Conservation (phyloP, 805 yeast genomes). For the Candida ascalaphidarum region DNA sequence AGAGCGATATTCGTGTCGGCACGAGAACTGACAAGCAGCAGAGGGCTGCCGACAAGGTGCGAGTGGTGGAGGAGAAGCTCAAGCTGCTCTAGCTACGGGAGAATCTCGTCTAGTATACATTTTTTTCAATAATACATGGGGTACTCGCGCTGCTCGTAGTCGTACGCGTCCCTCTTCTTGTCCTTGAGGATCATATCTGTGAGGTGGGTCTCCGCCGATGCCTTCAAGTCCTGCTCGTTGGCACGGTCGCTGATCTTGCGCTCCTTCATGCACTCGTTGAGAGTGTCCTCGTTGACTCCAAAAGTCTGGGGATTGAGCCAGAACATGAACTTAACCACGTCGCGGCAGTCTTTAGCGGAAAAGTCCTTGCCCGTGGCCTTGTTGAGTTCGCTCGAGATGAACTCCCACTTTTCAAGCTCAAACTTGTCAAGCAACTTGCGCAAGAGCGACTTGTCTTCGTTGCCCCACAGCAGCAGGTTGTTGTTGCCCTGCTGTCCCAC, state of each 20-base stretch:
- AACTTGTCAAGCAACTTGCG: conserved; percentile 56
- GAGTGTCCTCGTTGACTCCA: conserved; percentile 43
- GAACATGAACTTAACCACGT: conserved; percentile 43
- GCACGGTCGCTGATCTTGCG: conserved; percentile 26
- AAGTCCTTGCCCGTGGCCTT: conserved; percentile 44
- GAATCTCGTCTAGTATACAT: too few relatives aligned
- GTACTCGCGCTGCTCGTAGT: too few relatives aligned
- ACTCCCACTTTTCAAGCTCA: conserved; percentile 63
- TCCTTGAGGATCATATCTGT: too few relatives aligned
- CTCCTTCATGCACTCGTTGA: conserved; percentile 30
- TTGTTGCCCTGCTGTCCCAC: conserved; percentile 77
- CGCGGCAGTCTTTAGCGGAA: conserved; percentile 47
- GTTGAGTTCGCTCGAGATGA: conserved; percentile 52
- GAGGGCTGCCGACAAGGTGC: conserved; percentile 64
- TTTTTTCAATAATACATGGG: too few relatives aligned
- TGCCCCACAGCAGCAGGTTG: conserved; percentile 55
- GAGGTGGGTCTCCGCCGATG: too few relatives aligned
- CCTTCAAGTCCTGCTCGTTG: conserved; percentile 4
- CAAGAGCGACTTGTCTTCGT: conserved; percentile 43
- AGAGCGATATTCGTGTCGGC: conserved; percentile 81
- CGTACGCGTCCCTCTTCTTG: too few relatives aligned
- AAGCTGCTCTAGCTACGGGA: conserved; percentile 1
- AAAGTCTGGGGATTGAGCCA: conserved; percentile 47
- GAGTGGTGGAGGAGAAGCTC: conserved; percentile 48
- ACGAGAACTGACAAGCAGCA: conserved; percentile 73